Conservation (phyloP, 1,284 basidiomycete species). For the Stereum hirsutum region DNA sequence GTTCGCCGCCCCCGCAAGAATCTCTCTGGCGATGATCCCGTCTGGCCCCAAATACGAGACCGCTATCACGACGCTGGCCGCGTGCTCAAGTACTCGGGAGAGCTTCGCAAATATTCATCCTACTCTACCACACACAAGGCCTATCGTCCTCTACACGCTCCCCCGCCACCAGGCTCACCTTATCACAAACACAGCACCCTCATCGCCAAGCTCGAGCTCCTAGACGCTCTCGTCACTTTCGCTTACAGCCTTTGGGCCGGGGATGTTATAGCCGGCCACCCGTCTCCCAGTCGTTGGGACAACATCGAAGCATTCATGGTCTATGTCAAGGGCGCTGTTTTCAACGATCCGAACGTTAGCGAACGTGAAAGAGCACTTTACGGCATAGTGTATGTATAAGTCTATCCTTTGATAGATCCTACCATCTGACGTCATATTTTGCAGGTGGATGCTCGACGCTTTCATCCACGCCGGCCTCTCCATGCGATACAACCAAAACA, state of each 20-base stretch:
- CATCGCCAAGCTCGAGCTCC: conserved; percentile 64
- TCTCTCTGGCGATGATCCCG: conserved; percentile 22
- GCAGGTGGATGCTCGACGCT: conserved; percentile 64
- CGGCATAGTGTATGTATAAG: conserved; percentile 60
- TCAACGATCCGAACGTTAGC: conserved; percentile 44
- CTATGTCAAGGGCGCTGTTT: conserved; percentile 66
- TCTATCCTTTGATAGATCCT: no score
- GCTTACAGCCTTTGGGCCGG: conserved; percentile 65
- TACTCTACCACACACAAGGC: conserved; percentile 54
- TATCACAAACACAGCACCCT: conserved; percentile 65
- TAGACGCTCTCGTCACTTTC: conserved; percentile 67
- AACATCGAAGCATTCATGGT: conserved; percentile 52
- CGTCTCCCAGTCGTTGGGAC: conserved; percentile 49
- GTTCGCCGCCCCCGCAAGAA: conserved; percentile 40
- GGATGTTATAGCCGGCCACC: no score
- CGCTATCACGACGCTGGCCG: conserved; percentile 55
- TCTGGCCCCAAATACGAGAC: conserved; percentile 44
- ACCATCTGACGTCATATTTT: no score
- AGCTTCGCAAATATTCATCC: conserved; percentile 64
- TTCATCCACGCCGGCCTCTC: conserved; percentile 58
- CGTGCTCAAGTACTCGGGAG: conserved; percentile 67
- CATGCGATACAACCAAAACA: conserved; percentile 32
- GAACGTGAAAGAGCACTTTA: conserved; percentile 67
- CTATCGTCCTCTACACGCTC: conserved; percentile 49
- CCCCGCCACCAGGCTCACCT: conserved; percentile 50